phyloP scores from a whole-genome alignment of 140 eudicot species.

The Cichorium intybus region DNA sequence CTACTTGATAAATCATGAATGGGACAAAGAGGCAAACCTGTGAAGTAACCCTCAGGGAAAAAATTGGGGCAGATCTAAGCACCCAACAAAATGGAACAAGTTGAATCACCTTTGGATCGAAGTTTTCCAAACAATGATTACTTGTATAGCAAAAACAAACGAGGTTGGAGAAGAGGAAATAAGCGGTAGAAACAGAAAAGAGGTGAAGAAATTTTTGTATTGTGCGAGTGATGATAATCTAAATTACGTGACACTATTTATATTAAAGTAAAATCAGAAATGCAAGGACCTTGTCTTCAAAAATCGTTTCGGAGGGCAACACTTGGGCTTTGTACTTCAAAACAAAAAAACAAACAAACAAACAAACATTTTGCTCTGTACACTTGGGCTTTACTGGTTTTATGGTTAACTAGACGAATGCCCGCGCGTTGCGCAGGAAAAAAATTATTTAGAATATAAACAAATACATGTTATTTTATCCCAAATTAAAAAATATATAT shows the following conservation, averaged over 20 bases:
- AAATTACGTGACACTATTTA: slow-evolving; percentile 25
- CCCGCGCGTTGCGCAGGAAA: too few relatives aligned
- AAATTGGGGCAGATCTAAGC: slow-evolving; percentile 46
- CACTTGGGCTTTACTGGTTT: not conserved
- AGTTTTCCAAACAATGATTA: slow-evolving; percentile 22
- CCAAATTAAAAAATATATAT: too few relatives aligned
- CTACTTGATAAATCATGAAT: slow-evolving; percentile 10
- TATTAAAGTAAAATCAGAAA: slow-evolving; percentile 1
- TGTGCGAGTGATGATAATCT: slow-evolving; percentile 25
- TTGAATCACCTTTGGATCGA: slow-evolving; percentile 41
- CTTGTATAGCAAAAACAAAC: slow-evolving; percentile 14
- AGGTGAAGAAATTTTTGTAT: slow-evolving; percentile 34
- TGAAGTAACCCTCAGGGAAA: slow-evolving; percentile 25
- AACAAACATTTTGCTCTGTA: not conserved
- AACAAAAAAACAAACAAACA: too few relatives aligned
- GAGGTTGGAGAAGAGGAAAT: slow-evolving; percentile 4
- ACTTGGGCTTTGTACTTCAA: not conserved
- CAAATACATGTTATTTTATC: too few relatives aligned
- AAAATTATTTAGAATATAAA: too few relatives aligned
- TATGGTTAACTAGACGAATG: too few relatives aligned
- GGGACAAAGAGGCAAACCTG: slow-evolving; percentile 19
- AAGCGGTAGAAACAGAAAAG: slow-evolving; percentile 32
- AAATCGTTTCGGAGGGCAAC: not conserved
- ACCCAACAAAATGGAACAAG: slow-evolving; percentile 11
- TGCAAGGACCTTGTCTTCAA: not conserved